Base-by-base conservation (phyloP, 257 asterid genomes). In the Solanum rostratum region DNA sequence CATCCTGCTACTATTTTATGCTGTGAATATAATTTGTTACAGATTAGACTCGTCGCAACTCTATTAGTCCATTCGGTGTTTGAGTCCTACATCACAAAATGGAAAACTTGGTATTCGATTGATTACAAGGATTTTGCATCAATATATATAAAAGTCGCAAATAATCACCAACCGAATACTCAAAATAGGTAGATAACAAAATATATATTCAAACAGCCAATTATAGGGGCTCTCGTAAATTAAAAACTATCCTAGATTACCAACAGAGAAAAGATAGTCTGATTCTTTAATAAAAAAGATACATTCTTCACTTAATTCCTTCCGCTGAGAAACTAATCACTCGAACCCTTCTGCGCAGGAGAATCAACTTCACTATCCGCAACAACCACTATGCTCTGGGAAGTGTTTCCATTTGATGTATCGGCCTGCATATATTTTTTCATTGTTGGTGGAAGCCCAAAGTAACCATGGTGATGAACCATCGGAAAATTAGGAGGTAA, bases 381-480 rank as follows among this genome's bases (percentile, higher is more conserved):
- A 10, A 59, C 69, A 0, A 95, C 93, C 0, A 13, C 62, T 2
- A 82, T 83, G 52, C 86, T 84, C 71, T 88, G 95, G 0, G 97
- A 90, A 4, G 92, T 84, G 20, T 92, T 91, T 6, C 86, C 94
- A 83, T 84, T 90, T 43, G 89, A 84, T 1, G 85, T 85, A 81
- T 92, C 94, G 87, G 85, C 91, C 85, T 80, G 73, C 73, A 90
- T 85, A 88, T 89, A 89, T 89, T 83, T 88, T 92, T 2, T 45
- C 93, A 92, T 85, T 1, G 92, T 81, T 53, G 87, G 37, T 33
- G 37, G 4, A 33, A 33, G 3, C 37, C 2, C 37, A 33, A 33
- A 33, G 37, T 33, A 33, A 33, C 37, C 37, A 33, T 33, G 4
- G 37, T 33, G 37, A 33, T 33, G 37, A 33, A 4, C 37, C 37